Evolutionary conservation across 108 stramenopile species (phyloP).

Genomic region (Ochromonas danica): DNA sequence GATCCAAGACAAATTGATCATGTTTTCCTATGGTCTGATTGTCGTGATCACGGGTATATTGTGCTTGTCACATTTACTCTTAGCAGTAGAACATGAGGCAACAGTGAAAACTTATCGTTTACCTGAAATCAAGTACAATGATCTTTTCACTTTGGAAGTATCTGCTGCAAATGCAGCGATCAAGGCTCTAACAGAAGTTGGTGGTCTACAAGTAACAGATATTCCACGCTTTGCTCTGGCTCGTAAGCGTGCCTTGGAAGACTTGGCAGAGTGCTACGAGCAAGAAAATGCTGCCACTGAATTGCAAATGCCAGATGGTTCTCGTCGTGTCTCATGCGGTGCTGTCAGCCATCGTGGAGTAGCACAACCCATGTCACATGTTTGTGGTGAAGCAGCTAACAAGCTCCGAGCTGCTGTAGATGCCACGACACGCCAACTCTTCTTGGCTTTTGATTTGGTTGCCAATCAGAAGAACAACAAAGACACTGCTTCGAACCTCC

Average conservation of each 20-base stretch:
- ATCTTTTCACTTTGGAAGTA: neutral
- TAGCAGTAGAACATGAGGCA: too few species aligned
- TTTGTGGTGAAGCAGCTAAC: neutral
- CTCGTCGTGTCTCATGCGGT: neutral
- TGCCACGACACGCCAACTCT: neutral
- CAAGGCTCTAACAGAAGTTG: neutral
- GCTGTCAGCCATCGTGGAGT: neutral
- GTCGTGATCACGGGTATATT: too few species aligned
- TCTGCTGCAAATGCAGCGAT: neutral
- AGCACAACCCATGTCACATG: neutral
- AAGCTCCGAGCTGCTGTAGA: neutral
- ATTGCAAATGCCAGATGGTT: slow-evolving; percentile 18
- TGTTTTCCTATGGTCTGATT: too few species aligned
- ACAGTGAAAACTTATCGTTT: neutral
- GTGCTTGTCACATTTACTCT: too few species aligned
- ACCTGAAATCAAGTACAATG: neutral
- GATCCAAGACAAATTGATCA: too few species aligned
- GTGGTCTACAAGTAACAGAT: slow-evolving; percentile 12
- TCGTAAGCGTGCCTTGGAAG: slow-evolving; percentile 3
- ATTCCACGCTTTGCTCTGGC: slow-evolving; percentile 13
- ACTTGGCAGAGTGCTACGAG: neutral
- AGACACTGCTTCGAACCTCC: neutral
- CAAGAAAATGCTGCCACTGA: neutral
- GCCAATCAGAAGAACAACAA: too few species aligned
- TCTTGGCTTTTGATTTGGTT: neutral